Conservation (phyloP, 495 filamentous ascomycete species). For the Trichocladium uniseriatum region DNA sequence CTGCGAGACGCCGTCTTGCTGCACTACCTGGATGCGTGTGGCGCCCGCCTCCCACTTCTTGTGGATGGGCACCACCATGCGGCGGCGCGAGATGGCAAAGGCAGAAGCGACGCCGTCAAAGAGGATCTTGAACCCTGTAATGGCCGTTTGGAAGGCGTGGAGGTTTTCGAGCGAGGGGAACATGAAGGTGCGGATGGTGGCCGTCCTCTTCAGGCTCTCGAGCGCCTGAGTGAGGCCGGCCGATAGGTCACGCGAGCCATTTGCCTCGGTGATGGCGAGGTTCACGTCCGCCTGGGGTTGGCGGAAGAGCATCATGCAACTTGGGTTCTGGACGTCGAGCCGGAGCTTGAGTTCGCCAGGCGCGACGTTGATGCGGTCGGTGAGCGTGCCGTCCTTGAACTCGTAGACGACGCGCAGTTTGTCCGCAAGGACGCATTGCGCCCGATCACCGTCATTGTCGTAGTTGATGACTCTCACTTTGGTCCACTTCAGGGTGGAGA, state of each 20-base stretch:
- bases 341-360: constrained; percentile 60
- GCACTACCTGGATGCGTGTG: constrained; percentile 69
- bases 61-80: constrained; percentile 80
- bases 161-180: constrained; percentile 51
- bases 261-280: constrained; percentile 56
- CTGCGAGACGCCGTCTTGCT: constrained; percentile 61
- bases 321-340: constrained; percentile 50
- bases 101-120: constrained; percentile 65
- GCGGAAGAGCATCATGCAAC: constrained; percentile 54
- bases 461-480: constrained; percentile 48
- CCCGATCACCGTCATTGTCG: constrained; percentile 31
- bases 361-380: constrained; percentile 67
- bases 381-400: constrained; percentile 57
- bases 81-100: constrained; percentile 73
- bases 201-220: constrained; percentile 26
- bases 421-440: constrained; percentile 59
- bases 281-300: constrained; percentile 60
- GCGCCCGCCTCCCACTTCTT: constrained; percentile 78
- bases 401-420: constrained; percentile 58
- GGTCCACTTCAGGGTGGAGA: constrained; percentile 40
- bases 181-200: constrained; percentile 45
- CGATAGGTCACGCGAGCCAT: constrained; percentile 46
- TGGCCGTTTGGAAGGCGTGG: constrained; percentile 63
- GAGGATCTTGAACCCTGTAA: constrained; percentile 67
- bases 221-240: constrained; percentile 48